Percentiles rank a stretch among this genome's conserved stretches.
Conservation (phyloP, 2,329 filamentous ascomycete genomes). For the Fusarium albosuccineum region DNA sequence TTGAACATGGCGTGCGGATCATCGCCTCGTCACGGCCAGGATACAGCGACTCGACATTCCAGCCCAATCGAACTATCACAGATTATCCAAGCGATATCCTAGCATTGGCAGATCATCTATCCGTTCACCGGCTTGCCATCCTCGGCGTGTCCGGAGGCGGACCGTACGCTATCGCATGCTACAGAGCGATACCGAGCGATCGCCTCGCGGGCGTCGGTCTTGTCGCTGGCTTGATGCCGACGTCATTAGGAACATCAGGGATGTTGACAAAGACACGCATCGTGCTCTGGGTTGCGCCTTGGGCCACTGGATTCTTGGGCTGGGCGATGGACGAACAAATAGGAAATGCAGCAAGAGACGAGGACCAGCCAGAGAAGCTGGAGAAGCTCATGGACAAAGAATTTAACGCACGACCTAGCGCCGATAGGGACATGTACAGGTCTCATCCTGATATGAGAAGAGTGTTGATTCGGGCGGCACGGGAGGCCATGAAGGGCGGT, state of each 20-base stretch:
- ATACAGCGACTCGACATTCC: conserved; percentile 27
- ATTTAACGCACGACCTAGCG: conserved; percentile 4
- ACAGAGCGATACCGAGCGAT: conserved; percentile 11
- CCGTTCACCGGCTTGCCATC: background rate
- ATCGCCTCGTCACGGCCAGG: conserved; percentile 25
- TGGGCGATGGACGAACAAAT: conserved; percentile 21
- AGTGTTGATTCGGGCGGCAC: conserved; percentile 5
- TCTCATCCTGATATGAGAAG: background rate
- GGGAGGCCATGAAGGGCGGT: conserved; percentile 21
- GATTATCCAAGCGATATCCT: conserved; percentile 20
- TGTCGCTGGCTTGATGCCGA: conserved; percentile 26
- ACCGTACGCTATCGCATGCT: conserved; percentile 27
- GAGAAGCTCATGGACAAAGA: conserved; percentile 24
- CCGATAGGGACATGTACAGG: conserved; percentile 15
- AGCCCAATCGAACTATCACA: conserved; percentile 12
- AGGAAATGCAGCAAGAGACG: conserved; percentile 14
- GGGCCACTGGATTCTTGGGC: conserved; percentile 8
- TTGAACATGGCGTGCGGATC: conserved; percentile 11
- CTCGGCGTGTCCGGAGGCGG: conserved; percentile 31
- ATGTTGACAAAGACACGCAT: conserved; percentile 24
- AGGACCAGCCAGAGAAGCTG: conserved; percentile 24
- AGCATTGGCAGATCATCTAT: conserved; percentile 3
- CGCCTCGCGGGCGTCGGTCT: conserved; percentile 16
- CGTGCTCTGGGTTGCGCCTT: conserved; percentile 22
- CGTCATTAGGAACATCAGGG: conserved; percentile 24